Evolutionary conservation across 139 green algal genomes (phyloP), one percentile per base, ranked within the genome.

Genomic region (Coelastrella sp.): DNA sequence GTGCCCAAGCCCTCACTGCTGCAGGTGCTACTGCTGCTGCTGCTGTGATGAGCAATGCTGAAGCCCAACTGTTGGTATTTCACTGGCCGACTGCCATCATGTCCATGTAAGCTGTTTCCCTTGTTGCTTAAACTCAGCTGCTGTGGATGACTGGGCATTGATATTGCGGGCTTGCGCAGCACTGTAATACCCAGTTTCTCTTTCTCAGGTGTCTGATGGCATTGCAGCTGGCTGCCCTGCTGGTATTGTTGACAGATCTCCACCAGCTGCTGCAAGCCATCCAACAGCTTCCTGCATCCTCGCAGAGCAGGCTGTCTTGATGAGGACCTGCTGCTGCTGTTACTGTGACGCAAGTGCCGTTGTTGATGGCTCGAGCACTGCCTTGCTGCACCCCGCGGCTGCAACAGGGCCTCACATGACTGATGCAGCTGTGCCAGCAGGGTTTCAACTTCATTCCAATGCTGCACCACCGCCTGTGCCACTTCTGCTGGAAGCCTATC

Each of bases 401-500:
- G 73, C 73, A 84, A 60, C 73, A 90, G 73, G 6, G 12, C 85
- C 85, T 90, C 85, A 84, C 85, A 82, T 19, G 73, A 65, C 60
- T 84, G 24, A 63, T 90, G 85, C 85, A 90, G 58, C 59, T 84
- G 58, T 5, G 73, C 85, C 12, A 90, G 73, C 73, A 90, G 73
- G 15, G 1, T 73, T 73, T 90, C 85, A 3, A 90, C 85, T 4
- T 90, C 73, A 75, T 90, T 84, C 85, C 85, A 90, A 17, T 90
- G 85, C 24, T 84, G 73, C n/a, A 84, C 85, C 22, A 90, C 85
- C 10, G 73, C 27, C 14, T 25, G 24, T 56, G 73, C 85, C 63
- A 90, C 85, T n/a, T 10, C 22, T 9, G 27, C 73, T 25, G 85
- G 85, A 25, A 90, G 22, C 8, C 1, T 65, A 74, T 8, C 70